Evolutionary conservation across 139 green algal genomes (phyloP), one percentile per base, ranked within the genome.

Genomic region (Nannochloris sp.): DNA sequence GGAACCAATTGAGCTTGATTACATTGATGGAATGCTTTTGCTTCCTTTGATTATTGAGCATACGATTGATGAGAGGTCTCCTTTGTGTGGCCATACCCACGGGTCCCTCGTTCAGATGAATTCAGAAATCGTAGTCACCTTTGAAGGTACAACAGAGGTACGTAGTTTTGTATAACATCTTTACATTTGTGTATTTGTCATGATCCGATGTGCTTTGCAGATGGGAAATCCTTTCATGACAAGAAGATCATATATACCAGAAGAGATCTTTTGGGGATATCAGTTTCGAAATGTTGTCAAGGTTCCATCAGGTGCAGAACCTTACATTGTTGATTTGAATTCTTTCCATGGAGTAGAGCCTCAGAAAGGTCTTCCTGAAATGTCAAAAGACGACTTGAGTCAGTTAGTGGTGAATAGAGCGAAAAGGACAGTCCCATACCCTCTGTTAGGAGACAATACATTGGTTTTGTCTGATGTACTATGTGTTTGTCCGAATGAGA

Each of bases 251-350:
- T 65, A 87, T 84, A 53, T 83, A 13, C 33, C 33, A 40, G 33
- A 53, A 8, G 85, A 95, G 69, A 81, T 95, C 10, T 75, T 85
- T 68, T 94, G 85, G 85, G 88, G 88, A 51, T 73, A 89, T 73
- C 44, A 78, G 59, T 85, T 85, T 49, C 30, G 36, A 16, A 72
- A 68, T 46, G 79, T 90, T 57, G 83, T 92, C 26, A 17, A 55
- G 14, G 13, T 23, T 20, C 29, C 56, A 46, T 44, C 56, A 17
- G 10, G 28, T 29, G 75, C 70, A 3, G 56, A 57, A 14, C 60
- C 64, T 45, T 82, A 89, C 65, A 62, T 55, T 33, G 76, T 93
- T 2, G 72, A 91, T 77, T 63, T 93, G 0, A 76, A 82, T 50
- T 66, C 67, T 50, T 90, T 94, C 64, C 87, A 94, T 72, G 80